Evolutionary conservation across 192 early-diverging fungal species (phyloP).

Genomic region (Mortierella alpina): DNA sequence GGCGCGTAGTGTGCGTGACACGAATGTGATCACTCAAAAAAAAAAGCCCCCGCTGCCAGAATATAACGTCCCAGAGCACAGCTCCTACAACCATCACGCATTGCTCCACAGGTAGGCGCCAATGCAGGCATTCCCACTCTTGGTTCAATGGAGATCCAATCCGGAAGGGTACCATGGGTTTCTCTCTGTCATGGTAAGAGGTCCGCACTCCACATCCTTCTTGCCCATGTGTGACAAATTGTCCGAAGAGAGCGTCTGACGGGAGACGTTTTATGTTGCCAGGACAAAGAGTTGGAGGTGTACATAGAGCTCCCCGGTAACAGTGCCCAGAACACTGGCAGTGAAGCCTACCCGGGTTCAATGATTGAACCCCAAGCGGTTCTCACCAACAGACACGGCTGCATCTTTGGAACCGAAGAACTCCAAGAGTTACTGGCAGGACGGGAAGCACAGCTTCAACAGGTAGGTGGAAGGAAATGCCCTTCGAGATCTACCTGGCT

Average conservation of each 20-base stretch:
- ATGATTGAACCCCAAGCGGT: neutral
- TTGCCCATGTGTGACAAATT: neutral
- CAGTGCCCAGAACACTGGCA: neutral
- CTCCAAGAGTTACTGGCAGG: constrained; percentile 38
- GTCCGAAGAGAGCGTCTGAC: neutral
- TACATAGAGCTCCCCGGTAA: constrained; percentile 22
- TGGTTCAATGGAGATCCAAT: constrained; percentile 34
- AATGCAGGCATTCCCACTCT: constrained; percentile 47
- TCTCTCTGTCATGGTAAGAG: constrained; percentile 33
- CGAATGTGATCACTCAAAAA: too few relatives aligned
- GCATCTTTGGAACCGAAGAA: constrained; percentile 28
- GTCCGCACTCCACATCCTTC: neutral
- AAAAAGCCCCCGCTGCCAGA: too few relatives aligned
- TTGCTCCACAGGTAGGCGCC: neutral
- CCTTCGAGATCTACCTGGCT: too few relatives aligned
- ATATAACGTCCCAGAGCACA: too few relatives aligned
- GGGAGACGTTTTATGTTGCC: neutral
- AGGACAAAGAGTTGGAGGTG: constrained; percentile 43
- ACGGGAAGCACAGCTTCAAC: constrained; percentile 28
- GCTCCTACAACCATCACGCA: too few relatives aligned
- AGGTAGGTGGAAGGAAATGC: constrained; percentile 6
- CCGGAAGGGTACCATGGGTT: constrained; percentile 43
- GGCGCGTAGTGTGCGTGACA: too few relatives aligned
- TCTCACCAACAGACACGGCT: constrained; percentile 5
- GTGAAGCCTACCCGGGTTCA: neutral